A percentile compares a stretch with the other conserved stretches of the same genome.
Conservation (phyloP, 495 filamentous ascomycete species). For the Penicillium verhagenii region DNA sequence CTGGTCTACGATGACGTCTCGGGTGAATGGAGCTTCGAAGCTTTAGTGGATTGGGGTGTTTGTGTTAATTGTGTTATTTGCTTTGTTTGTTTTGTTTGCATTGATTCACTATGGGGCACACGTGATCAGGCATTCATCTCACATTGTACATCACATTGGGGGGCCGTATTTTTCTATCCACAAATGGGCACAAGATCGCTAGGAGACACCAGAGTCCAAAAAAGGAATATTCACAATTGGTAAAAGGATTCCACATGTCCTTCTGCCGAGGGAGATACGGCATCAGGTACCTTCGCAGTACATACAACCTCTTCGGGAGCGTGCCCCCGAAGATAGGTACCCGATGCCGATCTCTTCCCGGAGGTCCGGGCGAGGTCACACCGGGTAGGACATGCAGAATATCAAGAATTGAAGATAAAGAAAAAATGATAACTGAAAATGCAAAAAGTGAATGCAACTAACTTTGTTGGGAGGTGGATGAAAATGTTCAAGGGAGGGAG, state of each 20-base stretch:
- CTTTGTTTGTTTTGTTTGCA: background rate
- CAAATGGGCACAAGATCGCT: conserved; percentile 20
- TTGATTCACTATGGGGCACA: conserved; percentile 4
- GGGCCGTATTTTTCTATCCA: conserved; percentile 26
- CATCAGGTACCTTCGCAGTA: conserved; percentile 18
- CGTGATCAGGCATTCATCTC: conserved; percentile 14
- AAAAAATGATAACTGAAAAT: conserved; percentile 12
- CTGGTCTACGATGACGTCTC: conserved; percentile 36
- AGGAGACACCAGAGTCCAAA: conserved; percentile 22
- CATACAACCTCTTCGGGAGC: conserved; percentile 18
- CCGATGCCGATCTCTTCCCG: conserved; percentile 8
- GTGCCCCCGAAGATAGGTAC: conserved; percentile 2
- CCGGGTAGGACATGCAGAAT: conserved; percentile 22
- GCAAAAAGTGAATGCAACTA: conserved; percentile 10
- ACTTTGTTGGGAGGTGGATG: background rate
- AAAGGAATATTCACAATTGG: conserved; percentile 42
- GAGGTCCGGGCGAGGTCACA: conserved; percentile 6
- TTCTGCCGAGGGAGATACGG: conserved; percentile 7
- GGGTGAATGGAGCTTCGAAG: conserved; percentile 38
- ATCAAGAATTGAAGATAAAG: conserved; percentile 23
- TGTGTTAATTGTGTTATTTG: background rate
- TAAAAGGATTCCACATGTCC: conserved; percentile 24
- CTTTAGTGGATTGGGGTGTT: background rate
- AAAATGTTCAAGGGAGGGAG: background rate
- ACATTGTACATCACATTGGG: conserved; percentile 24